Conservation (phyloP, 331 rosid species). For the Malus hybrid region DNA sequence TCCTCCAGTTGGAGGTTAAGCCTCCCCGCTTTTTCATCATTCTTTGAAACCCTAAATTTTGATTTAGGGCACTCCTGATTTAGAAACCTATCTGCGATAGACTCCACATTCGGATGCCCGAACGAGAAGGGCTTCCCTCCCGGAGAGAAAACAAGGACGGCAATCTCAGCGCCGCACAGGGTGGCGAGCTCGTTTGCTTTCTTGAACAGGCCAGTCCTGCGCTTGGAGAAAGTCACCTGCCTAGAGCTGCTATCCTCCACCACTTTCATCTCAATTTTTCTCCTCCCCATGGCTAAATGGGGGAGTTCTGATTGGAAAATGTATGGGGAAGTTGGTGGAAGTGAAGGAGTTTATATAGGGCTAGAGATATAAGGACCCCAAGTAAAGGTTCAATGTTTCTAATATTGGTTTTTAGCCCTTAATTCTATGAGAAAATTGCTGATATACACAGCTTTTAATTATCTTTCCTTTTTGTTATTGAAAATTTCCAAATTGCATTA, state of each 20-base stretch:
- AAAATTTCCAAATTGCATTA: not conserved
- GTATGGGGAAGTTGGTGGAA: not conserved
- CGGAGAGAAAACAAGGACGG: constrained; percentile 35
- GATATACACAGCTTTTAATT: constrained; percentile 6
- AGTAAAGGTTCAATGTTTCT: constrained; percentile 20
- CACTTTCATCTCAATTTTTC: constrained; percentile 40
- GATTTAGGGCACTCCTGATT: not conserved
- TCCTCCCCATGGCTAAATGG: constrained; percentile 22
- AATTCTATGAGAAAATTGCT: constrained; percentile 1
- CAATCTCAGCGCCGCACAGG: constrained; percentile 32
- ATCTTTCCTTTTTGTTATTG: constrained; percentile 2
- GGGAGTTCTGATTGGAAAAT: not conserved
- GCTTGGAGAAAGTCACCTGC: constrained; percentile 47
- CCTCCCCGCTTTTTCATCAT: constrained; percentile 1
- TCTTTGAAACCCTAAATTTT: not conserved
- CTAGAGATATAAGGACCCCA: not conserved
- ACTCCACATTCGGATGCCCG: constrained; percentile 28
- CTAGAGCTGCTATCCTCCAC: constrained; percentile 30
- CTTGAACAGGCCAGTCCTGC: constrained; percentile 39
- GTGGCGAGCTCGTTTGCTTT: constrained; percentile 41
- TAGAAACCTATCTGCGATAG: constrained; percentile 23
- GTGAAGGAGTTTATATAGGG: not conserved
- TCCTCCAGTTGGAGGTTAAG: constrained; percentile 12
- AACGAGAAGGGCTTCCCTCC: constrained; percentile 42
- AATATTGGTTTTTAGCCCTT: constrained; percentile 19